Base-by-base conservation (phyloP, 106 monocot genomes). In the Dactylorhiza incarnata region DNA sequence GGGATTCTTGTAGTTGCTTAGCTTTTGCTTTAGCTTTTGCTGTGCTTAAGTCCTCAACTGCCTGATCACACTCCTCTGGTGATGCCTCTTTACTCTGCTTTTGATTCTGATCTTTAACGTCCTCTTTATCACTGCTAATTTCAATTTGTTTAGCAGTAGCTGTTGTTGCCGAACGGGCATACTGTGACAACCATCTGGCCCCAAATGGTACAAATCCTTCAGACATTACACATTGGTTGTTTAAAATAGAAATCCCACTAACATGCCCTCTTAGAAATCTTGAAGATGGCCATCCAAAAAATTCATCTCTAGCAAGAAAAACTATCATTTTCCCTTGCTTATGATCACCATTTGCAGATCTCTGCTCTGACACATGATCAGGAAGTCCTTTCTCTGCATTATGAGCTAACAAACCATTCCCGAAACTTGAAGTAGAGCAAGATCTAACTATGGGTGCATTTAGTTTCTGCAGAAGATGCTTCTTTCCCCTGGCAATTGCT, bases 1-100 rank as follows among this genome's bases (percentile, higher is more conserved):
- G 89, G 62, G 85, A 45, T 65, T 89, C 96, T 55, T 80, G 75
- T 70, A 83, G 68, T 76, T 83, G 78, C 75, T 97, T 97, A 6
- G 91, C 91, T 77, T 94, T 97, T 1, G 91, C 94, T 81, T 97
- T 94, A 7, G 91, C 94, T 80, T 91, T 97, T 59, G 93, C 91
- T 52, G 82, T 89, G 78, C 87, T 97, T 66, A 97, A 76, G 45
- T 89, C 97, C 86, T 97, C 97, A 20, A 97, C 97, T 8, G 97
- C 97, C 82, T 91, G 89, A 89, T 97, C 97, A 77, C 97, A 97
- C 66, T 97, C 97, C 85, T 97, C 94, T n/a, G 97, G 89, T 9
- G 94, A 97, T 53, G 94, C 84, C 73, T 94, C 94, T 76, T 91
- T 97, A 22, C 66, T 76, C 76, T 76, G 77, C 74, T 94, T 93